These are phyloP conservation scores for Diaporthe nobilis DNA, from an alignment of 2,329 filamentous ascomycete genomes.

Conservation along the genomic window DNA sequence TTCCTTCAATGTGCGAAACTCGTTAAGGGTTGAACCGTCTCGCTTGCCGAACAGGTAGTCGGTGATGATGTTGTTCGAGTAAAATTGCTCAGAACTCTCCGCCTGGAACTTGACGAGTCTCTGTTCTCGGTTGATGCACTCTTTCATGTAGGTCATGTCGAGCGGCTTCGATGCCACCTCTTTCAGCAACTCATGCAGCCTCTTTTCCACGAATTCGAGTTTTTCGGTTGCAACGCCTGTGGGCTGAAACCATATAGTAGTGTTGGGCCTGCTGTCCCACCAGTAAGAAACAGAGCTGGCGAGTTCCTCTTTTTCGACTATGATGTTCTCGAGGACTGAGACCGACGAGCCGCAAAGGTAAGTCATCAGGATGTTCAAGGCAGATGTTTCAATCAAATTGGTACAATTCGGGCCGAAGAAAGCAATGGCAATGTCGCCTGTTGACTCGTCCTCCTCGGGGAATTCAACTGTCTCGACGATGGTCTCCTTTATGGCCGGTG, in stretches of 20 bases:
- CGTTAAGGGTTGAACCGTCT: slow-evolving; percentile 81
- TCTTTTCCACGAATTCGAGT: slow-evolving; percentile 85
- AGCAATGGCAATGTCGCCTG: slow-evolving; percentile 86
- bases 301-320: slow-evolving; percentile 94
- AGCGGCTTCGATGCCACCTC: slow-evolving; percentile 85
- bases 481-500: slow-evolving; percentile 79
- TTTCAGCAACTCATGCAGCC: slow-evolving; percentile 86
- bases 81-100: slow-evolving; percentile 85
- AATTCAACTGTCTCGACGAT: slow-evolving; percentile 87
- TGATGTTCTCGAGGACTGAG: slow-evolving; percentile 88
- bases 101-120: slow-evolving; percentile 87
- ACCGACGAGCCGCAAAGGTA: slow-evolving; percentile 96
- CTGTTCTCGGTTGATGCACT: slow-evolving; percentile 86
- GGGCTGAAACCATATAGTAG: slow-evolving; percentile 87
- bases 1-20: slow-evolving; percentile 69
- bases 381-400: slow-evolving; percentile 76
- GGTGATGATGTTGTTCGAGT: slow-evolving; percentile 87
- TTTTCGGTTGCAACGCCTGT: slow-evolving; percentile 90
- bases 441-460: slow-evolving; percentile 95
- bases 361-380: slow-evolving; percentile 83
- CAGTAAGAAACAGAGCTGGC: slow-evolving; percentile 87
- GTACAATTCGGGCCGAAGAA: slow-evolving; percentile 90
- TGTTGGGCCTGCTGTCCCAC: slow-evolving; percentile 84
- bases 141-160: slow-evolving; percentile 90
- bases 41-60: slow-evolving; percentile 92